These are phyloP conservation scores for Periconia sp. DNA, from an alignment of 2,329 filamentous ascomycete genomes.

Conservation along the genomic window DNA sequence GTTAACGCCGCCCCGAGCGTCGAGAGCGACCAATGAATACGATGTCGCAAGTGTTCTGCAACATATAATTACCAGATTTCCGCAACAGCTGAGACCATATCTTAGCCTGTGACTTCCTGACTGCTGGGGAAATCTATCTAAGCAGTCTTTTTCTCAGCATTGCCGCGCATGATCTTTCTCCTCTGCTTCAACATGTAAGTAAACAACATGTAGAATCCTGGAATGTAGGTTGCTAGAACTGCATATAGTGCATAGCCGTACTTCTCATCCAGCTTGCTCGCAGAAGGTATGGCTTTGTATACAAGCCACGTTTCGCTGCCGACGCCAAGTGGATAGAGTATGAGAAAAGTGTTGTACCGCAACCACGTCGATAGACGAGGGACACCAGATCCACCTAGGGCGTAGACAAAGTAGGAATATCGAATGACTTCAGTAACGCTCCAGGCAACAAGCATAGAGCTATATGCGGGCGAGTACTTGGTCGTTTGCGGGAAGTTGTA, in stretches of 20 bases:
- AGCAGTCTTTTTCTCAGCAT: slow-evolving; percentile 37
- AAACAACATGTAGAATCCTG: slow-evolving; percentile 82
- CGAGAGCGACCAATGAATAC: too few species aligned
- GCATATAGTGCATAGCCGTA: slow-evolving; percentile 67
- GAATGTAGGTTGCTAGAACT: slow-evolving; percentile 77
- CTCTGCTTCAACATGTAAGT: slow-evolving; percentile 95
- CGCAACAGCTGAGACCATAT: too few species aligned
- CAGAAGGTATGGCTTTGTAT: slow-evolving; percentile 70
- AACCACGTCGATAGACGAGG: slow-evolving; percentile 77
- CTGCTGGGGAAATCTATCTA: too few species aligned
- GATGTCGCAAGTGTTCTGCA: too few species aligned
- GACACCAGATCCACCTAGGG: slow-evolving; percentile 63
- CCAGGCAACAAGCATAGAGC: slow-evolving; percentile 86
- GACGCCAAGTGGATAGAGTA: slow-evolving; percentile 93
- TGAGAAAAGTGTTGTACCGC: slow-evolving; percentile 88
- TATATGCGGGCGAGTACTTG: slow-evolving; percentile 65
- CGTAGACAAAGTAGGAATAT: slow-evolving; percentile 88
- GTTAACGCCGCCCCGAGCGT: too few species aligned
- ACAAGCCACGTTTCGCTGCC: slow-evolving; percentile 85
- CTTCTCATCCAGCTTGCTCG: slow-evolving; percentile 55
- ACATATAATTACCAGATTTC: too few species aligned
- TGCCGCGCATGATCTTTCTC: slow-evolving; percentile 73
- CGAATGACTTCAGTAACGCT: slow-evolving; percentile 89
- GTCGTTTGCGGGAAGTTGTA: slow-evolving; percentile 73
- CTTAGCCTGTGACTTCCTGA: too few species aligned